Base-by-base conservation (phyloP, 345 rosid genomes). In the Heritiera fomes region DNA sequence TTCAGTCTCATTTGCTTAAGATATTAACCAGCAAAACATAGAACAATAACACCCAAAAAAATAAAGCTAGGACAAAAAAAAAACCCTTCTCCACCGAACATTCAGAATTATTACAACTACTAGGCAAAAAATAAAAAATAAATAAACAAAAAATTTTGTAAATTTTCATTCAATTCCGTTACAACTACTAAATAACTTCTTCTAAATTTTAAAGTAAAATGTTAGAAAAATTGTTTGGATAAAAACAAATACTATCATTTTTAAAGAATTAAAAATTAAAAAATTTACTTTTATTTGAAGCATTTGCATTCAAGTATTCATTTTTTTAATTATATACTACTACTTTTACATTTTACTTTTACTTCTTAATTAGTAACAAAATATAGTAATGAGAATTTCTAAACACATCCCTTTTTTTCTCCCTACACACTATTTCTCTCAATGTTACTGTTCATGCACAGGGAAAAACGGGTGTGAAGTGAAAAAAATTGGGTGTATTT, bases 1-100 rank as follows among this genome's bases (percentile, higher is more conserved):
- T 96, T 90, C 71, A 94, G 86, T 85, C 89, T 90, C 91, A 86
- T 82, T 43, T 89, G 77, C 84, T 91, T 91, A 55, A 93, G 90
- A 98, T 95, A 77, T 70, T 41, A 77, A 61, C 76, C 71, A 50
- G 56, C 55, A 81, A 46, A 63, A 79, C 60, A 75, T 10, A 68
- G 61, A 53, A 46, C 32, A 80, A 2, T 46, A 8, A 76, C 46
- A 34, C 3, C 23, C 7, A n/a, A n/a, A 74, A 55, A 80, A 56
- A 58, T 1, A 68, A 75, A 49, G 12, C 17, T 6, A 13, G n/a
- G 6, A 73, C 30, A 58, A 78, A 41, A 70, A 64, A 2, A 64
- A 34, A 7, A 3, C 6, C 6, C 14, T 34, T 64, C 20, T 60
- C 41, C 62, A 13, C 41, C 56, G 46, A 15, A 58, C 17, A 17